Conservation (phyloP, 2,329 filamentous ascomycete genomes). For the Cadophora sp. region DNA sequence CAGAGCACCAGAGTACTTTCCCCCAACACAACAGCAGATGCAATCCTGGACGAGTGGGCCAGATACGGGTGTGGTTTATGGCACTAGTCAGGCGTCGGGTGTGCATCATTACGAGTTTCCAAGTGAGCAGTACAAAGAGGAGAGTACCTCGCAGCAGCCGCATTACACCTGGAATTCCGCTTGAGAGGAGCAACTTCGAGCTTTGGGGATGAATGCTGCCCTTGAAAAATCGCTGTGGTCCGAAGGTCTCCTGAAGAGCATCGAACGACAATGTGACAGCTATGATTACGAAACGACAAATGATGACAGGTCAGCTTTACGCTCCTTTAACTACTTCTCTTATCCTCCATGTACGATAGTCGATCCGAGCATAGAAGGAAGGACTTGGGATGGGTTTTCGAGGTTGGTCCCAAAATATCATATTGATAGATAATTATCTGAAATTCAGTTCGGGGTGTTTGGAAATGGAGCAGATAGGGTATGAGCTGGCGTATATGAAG, state of each 20-base stretch:
- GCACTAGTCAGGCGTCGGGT: slow-evolving; percentile 27
- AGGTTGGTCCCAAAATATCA: background rate
- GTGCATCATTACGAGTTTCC: slow-evolving; percentile 39
- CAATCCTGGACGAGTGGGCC: slow-evolving; percentile 39
- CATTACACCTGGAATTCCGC: slow-evolving; percentile 42
- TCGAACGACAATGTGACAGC: too few species aligned
- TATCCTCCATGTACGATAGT: background rate
- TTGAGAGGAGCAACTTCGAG: slow-evolving; percentile 13
- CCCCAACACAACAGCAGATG: slow-evolving; percentile 21
- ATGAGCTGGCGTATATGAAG: background rate
- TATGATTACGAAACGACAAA: too few species aligned
- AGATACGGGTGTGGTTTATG: slow-evolving; percentile 34
- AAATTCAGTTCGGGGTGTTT: background rate
- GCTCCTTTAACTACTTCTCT: background rate
- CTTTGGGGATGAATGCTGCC: background rate
- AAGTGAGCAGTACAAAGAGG: slow-evolving; percentile 37
- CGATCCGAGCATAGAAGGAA: background rate
- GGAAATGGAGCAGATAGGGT: background rate
- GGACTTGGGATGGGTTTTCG: background rate
- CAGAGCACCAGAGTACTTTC: slow-evolving; percentile 38
- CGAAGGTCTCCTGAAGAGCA: too few species aligned
- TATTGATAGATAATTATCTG: background rate
- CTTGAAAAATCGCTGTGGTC: background rate
- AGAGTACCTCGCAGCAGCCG: slow-evolving; percentile 25
- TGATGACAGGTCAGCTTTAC: too few species aligned